Conservation (phyloP, 2,329 filamentous ascomycete species). For the Diaporthe sp. region DNA sequence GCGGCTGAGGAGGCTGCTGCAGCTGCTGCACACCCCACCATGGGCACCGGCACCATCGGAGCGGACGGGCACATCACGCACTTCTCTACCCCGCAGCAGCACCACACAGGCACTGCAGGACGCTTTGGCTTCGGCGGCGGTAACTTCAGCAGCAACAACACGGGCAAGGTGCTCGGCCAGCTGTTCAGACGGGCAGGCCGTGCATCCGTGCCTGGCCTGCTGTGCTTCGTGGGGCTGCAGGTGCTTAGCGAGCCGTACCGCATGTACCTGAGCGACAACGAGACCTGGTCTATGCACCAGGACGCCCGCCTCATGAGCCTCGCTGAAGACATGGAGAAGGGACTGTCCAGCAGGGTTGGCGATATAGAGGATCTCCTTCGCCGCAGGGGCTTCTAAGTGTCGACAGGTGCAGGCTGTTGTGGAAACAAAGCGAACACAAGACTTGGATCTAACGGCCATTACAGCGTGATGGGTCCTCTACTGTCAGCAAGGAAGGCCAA, state of each 20-base stretch:
- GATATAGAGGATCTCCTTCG: conserved; percentile 26
- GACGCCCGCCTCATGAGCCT: conserved; percentile 48
- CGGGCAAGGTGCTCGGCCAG: not conserved
- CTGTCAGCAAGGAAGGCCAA: not conserved
- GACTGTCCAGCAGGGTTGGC: conserved; percentile 18
- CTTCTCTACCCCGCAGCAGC: conserved; percentile 26
- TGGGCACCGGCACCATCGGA: conserved; percentile 8
- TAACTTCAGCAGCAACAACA: not conserved
- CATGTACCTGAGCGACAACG: conserved; percentile 28
- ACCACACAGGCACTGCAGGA: not conserved
- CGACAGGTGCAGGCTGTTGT: not conserved
- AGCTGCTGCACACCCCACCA: not conserved
- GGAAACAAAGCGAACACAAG: not conserved
- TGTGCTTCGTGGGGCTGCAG: conserved; percentile 30
- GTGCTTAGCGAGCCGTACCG: conserved; percentile 28
- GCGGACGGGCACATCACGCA: conserved; percentile 34
- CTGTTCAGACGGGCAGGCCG: conserved; percentile 23
- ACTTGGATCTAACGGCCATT: not conserved
- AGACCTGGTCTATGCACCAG: conserved; percentile 26
- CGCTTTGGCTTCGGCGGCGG: not conserved
- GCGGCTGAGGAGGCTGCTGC: conserved; percentile 13
- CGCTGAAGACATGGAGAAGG: conserved; percentile 31
- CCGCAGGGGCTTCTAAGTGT: conserved; percentile 19
- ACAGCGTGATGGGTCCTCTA: not conserved
- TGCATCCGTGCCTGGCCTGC: conserved; percentile 23